Evolutionary conservation across 306 rosid species (phyloP).

Genomic region (Trifolium dubium): DNA sequence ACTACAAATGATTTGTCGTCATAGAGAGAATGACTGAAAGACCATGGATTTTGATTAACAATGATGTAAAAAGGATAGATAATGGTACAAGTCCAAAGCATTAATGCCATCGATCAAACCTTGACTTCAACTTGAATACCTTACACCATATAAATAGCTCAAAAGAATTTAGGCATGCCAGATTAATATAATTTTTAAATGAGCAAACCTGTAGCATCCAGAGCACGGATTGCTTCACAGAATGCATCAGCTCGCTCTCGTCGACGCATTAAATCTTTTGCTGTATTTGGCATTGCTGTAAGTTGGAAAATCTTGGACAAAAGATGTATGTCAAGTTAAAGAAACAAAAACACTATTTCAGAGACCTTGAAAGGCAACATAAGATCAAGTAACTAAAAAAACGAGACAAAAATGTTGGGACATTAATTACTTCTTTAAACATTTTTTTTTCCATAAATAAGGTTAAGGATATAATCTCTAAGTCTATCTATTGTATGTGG

Average conservation of each 20-base stretch:
- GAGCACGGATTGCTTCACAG: constrained; percentile 98
- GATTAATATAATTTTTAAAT: constrained; percentile 8
- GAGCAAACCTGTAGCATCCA: constrained; percentile 88
- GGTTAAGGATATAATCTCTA: constrained; percentile 92
- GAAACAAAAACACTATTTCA: constrained; percentile 48
- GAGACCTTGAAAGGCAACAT: constrained; percentile 37
- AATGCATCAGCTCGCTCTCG: constrained; percentile 79
- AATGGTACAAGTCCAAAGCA: not conserved
- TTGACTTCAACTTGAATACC: not conserved
- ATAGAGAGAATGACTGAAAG: not conserved
- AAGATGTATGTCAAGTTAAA: constrained; percentile 81
- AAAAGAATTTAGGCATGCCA: constrained; percentile 1
- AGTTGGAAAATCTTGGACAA: constrained; percentile 94
- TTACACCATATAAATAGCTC: constrained; percentile 8
- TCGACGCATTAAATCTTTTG: constrained; percentile 68
- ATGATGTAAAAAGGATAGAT: not conserved
- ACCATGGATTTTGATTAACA: constrained; percentile 13
- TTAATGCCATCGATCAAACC: not conserved
- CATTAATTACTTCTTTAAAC: constrained; percentile 6
- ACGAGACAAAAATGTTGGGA: constrained; percentile 33
- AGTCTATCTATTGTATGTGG: constrained; percentile 90
- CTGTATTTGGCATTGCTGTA: constrained; percentile 56
- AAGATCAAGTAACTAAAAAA: constrained; percentile 29
- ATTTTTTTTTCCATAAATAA: constrained; percentile 25
- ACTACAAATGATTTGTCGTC: constrained; percentile 21